Evolutionary conservation across 164 flowering plant genomes (phyloP).

Genomic region (Aristolochia contorta): DNA sequence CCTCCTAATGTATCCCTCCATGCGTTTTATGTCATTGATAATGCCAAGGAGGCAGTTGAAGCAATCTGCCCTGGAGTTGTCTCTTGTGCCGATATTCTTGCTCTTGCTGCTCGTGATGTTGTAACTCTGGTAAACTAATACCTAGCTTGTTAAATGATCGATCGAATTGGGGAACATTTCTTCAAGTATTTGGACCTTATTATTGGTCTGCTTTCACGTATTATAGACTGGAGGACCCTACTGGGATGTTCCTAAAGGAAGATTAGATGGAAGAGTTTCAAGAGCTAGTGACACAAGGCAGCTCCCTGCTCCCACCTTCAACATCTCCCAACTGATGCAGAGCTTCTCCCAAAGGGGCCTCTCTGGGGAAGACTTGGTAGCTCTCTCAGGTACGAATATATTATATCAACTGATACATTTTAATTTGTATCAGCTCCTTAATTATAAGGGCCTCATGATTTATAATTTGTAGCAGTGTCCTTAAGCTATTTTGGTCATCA

Average conservation of each 20-base stretch:
- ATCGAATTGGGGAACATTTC: too few species aligned
- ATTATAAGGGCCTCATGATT: too few species aligned
- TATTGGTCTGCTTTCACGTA: too few species aligned
- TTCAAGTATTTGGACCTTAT: too few species aligned
- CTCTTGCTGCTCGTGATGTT: slow-evolving; percentile 78
- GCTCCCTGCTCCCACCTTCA: slow-evolving; percentile 69
- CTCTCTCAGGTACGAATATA: slow-evolving; percentile 69
- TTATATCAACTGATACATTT: too few species aligned
- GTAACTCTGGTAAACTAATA: slow-evolving; percentile 44
- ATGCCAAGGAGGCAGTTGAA: slow-evolving; percentile 61
- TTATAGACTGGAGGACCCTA: slow-evolving; percentile 74
- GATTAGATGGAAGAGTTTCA: slow-evolving; percentile 76
- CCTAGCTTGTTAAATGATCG: too few species aligned
- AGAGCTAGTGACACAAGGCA: slow-evolving; percentile 60
- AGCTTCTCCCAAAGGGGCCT: slow-evolving; percentile 82
- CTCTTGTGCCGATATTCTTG: slow-evolving; percentile 86
- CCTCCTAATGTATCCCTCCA: slow-evolving; percentile 76
- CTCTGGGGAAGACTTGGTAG: slow-evolving; percentile 57
- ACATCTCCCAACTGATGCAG: slow-evolving; percentile 60
- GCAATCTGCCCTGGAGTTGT: slow-evolving; percentile 73
- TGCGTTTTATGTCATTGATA: slow-evolving; percentile 71
- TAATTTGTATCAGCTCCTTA: too few species aligned
- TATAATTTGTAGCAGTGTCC: too few species aligned
- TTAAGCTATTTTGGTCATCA: too few species aligned
- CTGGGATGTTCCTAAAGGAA: slow-evolving; percentile 86